Conservation (phyloP, 805 yeast genomes). For the Aciculoconidium aculeatum region DNA sequence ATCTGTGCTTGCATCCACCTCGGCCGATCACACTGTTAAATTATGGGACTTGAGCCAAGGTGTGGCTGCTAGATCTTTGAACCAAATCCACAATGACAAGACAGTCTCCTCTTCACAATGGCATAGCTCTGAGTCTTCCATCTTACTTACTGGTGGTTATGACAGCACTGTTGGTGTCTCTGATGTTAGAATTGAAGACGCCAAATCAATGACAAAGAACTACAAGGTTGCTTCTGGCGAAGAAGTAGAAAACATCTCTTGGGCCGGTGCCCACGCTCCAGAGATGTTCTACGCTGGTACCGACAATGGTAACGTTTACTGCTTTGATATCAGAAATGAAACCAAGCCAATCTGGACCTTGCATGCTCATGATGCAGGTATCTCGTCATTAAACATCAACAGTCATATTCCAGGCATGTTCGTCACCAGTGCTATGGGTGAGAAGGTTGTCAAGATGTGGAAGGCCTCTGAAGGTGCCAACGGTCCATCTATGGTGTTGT, state of each 20-base stretch:
- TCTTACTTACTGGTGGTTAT: conserved; percentile 87
- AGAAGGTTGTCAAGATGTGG: conserved; percentile 84
- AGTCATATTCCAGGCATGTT: conserved; percentile 62
- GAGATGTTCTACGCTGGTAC: conserved; percentile 78
- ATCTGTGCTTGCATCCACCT: conserved; percentile 84
- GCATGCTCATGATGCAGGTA: conserved; percentile 95
- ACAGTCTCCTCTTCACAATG: conserved; percentile 83
- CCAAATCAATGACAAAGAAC: conserved; percentile 50
- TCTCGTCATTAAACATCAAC: conserved; percentile 75
- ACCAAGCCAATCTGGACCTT: conserved; percentile 84
- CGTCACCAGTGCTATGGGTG: conserved; percentile 88
- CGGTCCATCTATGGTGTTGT: conserved; percentile 81
- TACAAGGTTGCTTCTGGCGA: conserved; percentile 63
- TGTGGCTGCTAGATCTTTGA: conserved; percentile 71
- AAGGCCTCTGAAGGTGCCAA: conserved; percentile 34
- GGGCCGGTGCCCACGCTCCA: conserved; percentile 50
- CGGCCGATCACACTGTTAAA: conserved; percentile 92
- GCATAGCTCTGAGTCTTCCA: conserved; percentile 63
- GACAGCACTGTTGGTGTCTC: conserved; percentile 77
- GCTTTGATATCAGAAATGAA: conserved; percentile 74
- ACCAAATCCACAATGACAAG: conserved; percentile 66
- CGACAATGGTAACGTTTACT: conserved; percentile 83
- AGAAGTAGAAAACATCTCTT: conserved; percentile 77
- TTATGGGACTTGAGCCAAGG: conserved; percentile 86
- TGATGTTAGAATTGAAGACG: conserved; percentile 76